Percentiles rank a stretch among this genome's conserved stretches.
These are phyloP conservation scores for Ceratocystiopsis brevicomis DNA, from an alignment of 2,329 filamentous ascomycete species.

Conservation along the genomic window DNA sequence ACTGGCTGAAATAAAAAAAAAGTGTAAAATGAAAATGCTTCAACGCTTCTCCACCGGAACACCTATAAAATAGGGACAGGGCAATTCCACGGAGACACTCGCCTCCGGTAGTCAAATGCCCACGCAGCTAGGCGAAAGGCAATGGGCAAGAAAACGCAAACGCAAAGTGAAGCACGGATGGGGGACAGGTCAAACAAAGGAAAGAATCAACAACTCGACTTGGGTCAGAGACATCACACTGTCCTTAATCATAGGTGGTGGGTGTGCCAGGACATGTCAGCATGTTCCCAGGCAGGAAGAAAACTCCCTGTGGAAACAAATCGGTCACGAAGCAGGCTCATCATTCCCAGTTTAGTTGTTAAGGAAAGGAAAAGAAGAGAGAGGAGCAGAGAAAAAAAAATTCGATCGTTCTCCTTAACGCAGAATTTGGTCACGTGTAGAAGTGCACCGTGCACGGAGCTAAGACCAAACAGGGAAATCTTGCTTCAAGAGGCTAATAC, in stretches of 20 bases:
- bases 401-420: too few species aligned
- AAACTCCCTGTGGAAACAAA: conserved; percentile 23
- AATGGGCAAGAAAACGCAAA: not conserved
- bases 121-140: not conserved
- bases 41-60: too few species aligned
- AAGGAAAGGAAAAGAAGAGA: conserved; percentile 13
- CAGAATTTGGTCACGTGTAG: not conserved
- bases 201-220: conserved; percentile 14
- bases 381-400: conserved; percentile 3
- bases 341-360: conserved; percentile 66
- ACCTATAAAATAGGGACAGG: too few species aligned
- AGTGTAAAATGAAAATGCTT: too few species aligned
- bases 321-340: conserved; percentile 46
- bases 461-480: too few species aligned
- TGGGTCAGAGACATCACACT: conserved; percentile 49
- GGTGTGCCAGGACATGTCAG: conserved; percentile 45
- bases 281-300: conserved; percentile 31
- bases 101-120: too few species aligned
- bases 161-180: not conserved
- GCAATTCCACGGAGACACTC: too few species aligned
- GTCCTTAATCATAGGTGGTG: conserved; percentile 40
- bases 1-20: too few species aligned
- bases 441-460: conserved; percentile 1
- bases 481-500: too few species aligned
- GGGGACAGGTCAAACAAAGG: not conserved